Percentiles rank a stretch among this genome's conserved stretches.
These are phyloP conservation scores for Eucalyptus cladocalyx DNA, from an alignment of 345 rosid genomes.

Conservation along the genomic window DNA sequence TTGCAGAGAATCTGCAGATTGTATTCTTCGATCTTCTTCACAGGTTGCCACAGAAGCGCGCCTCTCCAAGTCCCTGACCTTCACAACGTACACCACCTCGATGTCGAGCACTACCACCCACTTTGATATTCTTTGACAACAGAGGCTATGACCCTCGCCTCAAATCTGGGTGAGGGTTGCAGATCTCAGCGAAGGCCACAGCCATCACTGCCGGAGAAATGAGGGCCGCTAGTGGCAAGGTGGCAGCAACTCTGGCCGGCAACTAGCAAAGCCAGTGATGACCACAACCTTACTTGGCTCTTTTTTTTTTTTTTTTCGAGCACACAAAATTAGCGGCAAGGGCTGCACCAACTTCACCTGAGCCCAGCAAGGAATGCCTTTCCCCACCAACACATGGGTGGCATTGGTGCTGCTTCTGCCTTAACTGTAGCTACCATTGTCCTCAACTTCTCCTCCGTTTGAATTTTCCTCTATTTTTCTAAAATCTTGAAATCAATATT, in stretches of 20 bases:
- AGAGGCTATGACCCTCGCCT: neutral
- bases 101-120: neutral
- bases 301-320: neutral
- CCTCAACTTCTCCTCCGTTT: neutral
- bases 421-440: neutral
- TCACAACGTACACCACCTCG: neutral
- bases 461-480: neutral
- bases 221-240: neutral
- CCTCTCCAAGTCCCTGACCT: neutral
- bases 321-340: neutral
- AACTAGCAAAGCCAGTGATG: neutral
- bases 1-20: neutral
- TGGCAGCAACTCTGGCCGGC: neutral
- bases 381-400: neutral
- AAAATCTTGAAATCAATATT: neutral
- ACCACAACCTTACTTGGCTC: neutral
- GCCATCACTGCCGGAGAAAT: neutral
- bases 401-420: neutral
- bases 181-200: neutral
- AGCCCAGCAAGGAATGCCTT: neutral
- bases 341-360: neutral
- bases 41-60: neutral
- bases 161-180: neutral
- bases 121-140: neutral
- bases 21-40: neutral